phyloP scores from a whole-genome alignment of 352 stramenopile genomes.

The Phytophthora cryptogea region DNA sequence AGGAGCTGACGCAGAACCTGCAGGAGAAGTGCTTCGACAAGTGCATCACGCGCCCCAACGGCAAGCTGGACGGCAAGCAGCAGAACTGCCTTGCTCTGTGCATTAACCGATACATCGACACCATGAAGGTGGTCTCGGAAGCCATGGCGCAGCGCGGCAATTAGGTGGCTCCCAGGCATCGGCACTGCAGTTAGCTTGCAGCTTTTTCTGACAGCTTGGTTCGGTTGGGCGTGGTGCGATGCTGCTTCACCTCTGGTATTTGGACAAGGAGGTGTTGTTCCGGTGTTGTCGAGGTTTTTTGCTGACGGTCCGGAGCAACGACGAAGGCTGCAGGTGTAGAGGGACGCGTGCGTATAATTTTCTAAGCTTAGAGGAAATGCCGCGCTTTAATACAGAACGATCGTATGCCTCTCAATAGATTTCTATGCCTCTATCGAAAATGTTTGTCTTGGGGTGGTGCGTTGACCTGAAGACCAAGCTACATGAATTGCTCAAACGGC shows the following conservation, averaged over 20 bases:
- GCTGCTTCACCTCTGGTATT: no score
- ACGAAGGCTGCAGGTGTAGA: conserved; percentile 1
- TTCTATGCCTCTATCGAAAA: not conserved
- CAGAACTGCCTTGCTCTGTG: conserved; percentile 90
- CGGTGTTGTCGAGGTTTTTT: conserved; percentile 3
- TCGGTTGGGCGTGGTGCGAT: no score
- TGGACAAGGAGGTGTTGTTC: not conserved
- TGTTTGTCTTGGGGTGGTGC: not conserved
- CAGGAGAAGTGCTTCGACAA: conserved; percentile 93
- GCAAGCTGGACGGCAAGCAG: conserved; percentile 90
- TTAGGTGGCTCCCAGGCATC: conserved; percentile 35
- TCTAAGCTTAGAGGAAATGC: conserved; percentile 16
- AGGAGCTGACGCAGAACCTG: conserved; percentile 87
- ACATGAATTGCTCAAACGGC: no score
- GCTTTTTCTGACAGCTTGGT: not conserved
- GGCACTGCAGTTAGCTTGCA: not conserved
- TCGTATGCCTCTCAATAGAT: conserved; percentile 1
- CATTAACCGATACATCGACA: conserved; percentile 92
- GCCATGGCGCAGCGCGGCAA: conserved; percentile 76
- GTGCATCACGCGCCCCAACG: conserved; percentile 79
- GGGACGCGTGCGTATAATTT: not conserved
- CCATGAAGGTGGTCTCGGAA: conserved; percentile 90
- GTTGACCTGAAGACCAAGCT: no score
- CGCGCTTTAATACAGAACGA: conserved; percentile 27
- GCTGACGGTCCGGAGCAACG: not conserved